These are phyloP conservation scores for Ustilago trichophora DNA, from an alignment of 1,284 basidiomycete species.

Conservation along the genomic window DNA sequence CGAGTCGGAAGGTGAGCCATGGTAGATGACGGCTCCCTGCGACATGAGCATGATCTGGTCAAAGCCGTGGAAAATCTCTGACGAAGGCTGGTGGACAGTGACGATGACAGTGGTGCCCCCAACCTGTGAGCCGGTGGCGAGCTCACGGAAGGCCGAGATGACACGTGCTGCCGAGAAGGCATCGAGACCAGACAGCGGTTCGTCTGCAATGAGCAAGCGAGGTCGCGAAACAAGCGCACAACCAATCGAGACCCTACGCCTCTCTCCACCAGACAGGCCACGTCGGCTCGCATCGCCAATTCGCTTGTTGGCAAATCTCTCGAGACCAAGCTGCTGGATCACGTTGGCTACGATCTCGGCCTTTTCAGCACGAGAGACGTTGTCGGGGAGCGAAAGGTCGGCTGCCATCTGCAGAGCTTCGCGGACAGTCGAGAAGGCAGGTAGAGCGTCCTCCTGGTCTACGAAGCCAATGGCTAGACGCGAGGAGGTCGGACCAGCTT, in stretches of 20 bases:
- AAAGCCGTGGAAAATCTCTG: constrained; percentile 51
- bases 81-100: constrained; percentile 57
- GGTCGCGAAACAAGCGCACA: constrained; percentile 52
- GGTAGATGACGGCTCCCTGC: constrained; percentile 42
- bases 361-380: constrained; percentile 34
- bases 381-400: constrained; percentile 50
- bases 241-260: constrained; percentile 51
- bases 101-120: constrained; percentile 53
- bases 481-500: background rate
- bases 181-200: constrained; percentile 55
- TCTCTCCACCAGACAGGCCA: constrained; percentile 56
- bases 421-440: constrained; percentile 50
- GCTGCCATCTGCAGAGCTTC: constrained; percentile 55
- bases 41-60: constrained; percentile 51
- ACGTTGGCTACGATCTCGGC: constrained; percentile 29
- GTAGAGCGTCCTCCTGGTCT: constrained; percentile 55
- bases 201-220: constrained; percentile 51
- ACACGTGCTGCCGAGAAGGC: constrained; percentile 50
- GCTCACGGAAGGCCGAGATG: constrained; percentile 44
- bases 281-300: constrained; percentile 50
- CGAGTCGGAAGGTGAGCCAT: constrained; percentile 47
- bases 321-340: constrained; percentile 44
- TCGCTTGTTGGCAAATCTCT: constrained; percentile 38
- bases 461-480: constrained; percentile 48
- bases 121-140: constrained; percentile 15